phyloP scores from a whole-genome alignment of 352 stramenopile species.

The Phytophthora kernoviae region DNA sequence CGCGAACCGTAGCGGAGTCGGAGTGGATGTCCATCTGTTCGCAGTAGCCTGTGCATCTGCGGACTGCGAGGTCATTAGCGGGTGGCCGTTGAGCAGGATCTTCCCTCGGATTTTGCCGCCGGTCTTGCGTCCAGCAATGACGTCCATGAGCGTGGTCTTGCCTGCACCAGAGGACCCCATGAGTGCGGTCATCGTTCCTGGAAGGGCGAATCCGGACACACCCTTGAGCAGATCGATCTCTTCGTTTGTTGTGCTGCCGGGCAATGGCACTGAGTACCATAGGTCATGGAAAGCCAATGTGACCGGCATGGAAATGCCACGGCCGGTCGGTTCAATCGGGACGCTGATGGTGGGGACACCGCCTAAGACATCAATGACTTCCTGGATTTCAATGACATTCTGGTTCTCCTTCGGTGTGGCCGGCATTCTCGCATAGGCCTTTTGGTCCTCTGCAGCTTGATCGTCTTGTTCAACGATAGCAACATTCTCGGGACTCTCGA shows the following conservation, averaged over 20 bases:
- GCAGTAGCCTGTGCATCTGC: conserved; percentile 59
- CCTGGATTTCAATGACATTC: conserved; percentile 14
- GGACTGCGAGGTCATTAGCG: conserved; percentile 53
- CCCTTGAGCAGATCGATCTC: conserved; percentile 84
- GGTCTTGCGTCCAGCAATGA: conserved; percentile 93
- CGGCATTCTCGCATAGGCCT: conserved; percentile 4
- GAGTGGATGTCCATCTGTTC: conserved; percentile 92
- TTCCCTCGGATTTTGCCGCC: conserved; percentile 76
- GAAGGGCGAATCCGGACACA: conserved; percentile 65
- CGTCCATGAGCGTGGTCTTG: conserved; percentile 95
- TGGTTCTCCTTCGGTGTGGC: conserved; percentile 11
- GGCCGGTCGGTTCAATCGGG: not conserved
- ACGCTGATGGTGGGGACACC: no score
- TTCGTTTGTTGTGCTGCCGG: conserved; percentile 39
- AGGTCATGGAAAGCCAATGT: conserved; percentile 56
- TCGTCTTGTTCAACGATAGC: conserved; percentile 38
- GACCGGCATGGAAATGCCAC: conserved; percentile 34
- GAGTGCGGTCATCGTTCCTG: conserved; percentile 70
- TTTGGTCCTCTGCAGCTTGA: conserved; percentile 27
- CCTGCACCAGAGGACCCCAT: conserved; percentile 82
- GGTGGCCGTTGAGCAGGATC: conserved; percentile 62
- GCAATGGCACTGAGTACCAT: conserved; percentile 61
- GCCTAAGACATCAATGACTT: no score
- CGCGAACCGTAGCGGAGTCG: conserved; percentile 86
- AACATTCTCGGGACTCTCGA: conserved; percentile 54